phyloP scores from a whole-genome alignment of 345 rosid genomes.

The Abelmoschus esculentus region DNA sequence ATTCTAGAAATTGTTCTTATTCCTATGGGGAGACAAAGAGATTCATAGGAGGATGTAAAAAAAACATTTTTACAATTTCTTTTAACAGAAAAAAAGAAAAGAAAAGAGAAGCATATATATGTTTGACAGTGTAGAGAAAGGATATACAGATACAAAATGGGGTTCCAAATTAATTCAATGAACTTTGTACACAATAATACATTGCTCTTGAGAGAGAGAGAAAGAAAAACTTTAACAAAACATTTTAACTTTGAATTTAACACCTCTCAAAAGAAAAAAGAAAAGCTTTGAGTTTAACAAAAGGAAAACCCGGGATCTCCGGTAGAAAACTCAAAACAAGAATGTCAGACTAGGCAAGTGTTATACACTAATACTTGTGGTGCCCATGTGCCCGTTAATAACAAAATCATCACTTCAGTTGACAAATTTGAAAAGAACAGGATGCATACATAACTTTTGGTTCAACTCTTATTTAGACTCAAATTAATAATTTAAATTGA shows the following conservation, averaged over 20 bases:
- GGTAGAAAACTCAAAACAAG: background rate
- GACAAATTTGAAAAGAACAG: conserved; percentile 3
- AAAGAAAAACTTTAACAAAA: background rate
- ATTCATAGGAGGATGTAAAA: background rate
- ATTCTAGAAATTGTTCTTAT: background rate
- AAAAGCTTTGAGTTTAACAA: background rate
- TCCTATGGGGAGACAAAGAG: background rate
- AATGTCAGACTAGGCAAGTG: background rate
- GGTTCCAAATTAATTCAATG: background rate
- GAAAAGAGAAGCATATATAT: too few species aligned
- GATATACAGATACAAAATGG: background rate
- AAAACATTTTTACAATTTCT: background rate
- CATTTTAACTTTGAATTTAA: background rate
- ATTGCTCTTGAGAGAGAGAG: background rate
- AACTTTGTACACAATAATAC: background rate
- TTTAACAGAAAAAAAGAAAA: background rate
- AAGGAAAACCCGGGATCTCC: background rate
- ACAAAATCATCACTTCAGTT: background rate
- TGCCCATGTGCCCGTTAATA: background rate
- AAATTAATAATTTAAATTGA: background rate
- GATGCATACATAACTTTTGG: background rate
- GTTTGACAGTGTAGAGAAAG: background rate
- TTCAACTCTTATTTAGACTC: background rate
- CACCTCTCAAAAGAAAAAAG: too few species aligned
- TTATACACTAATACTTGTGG: background rate